These are phyloP conservation scores for Ophiostoma sp. DNA, from an alignment of 2,329 filamentous ascomycete genomes.

Conservation along the genomic window DNA sequence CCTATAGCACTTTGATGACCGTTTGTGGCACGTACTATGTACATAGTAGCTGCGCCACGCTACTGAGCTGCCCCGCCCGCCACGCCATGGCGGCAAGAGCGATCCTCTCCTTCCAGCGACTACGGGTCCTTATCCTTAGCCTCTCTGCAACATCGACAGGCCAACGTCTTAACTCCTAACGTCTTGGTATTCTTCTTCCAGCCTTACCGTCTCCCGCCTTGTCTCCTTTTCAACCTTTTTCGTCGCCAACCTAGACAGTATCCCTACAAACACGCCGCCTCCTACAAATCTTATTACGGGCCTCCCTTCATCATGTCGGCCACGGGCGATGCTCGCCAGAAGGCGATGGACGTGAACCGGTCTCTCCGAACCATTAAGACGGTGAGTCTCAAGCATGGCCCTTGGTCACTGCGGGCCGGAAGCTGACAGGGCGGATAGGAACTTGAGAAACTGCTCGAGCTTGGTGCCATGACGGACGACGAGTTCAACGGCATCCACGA, in stretches of 20 bases:
- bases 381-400: slow-evolving; percentile 41
- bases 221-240: neutral
- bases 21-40: neutral
- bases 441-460: slow-evolving; percentile 61
- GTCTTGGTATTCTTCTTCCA: neutral
- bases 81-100: neutral
- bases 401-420: neutral
- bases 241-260: neutral
- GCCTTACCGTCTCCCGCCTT: neutral
- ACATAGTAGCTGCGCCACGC: slow-evolving; percentile 7
- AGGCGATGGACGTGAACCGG: slow-evolving; percentile 68
- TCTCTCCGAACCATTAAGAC: slow-evolving; percentile 84
- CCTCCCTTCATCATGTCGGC: neutral
- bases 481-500: slow-evolving; percentile 69
- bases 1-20: neutral
- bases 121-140: neutral
- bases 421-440: slow-evolving; percentile 19
- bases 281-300: neutral
- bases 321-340: slow-evolving; percentile 40
- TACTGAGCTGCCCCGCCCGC: neutral
- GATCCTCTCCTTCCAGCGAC: neutral
- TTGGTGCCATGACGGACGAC: slow-evolving; percentile 68
- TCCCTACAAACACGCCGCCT: neutral
- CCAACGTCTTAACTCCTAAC: neutral
- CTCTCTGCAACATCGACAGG: neutral